Conservation (phyloP, 176 grass and related monocot genomes). For the maize (Zea mays) region Zm-B73-REFERENCE-NAM-5.0 NC_050103.1:15883001-15883500, state of each 20-base stretch:
- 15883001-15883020: constrained; percentile 82
- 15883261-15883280: constrained; percentile 15
- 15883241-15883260: constrained; percentile 15
- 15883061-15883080: constrained; percentile 1
- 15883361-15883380: constrained; percentile 83
- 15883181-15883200: constrained; percentile 89
- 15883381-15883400: constrained; percentile 70
- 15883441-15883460: constrained; percentile 64
- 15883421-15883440: constrained; percentile 93
- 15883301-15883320: background rate
- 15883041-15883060: constrained; percentile 16
- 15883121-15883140: constrained; percentile 52
- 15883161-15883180: constrained; percentile 69
- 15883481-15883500: constrained; percentile 5
- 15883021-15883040: constrained; percentile 70
- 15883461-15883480: constrained; percentile 20
- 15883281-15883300: constrained; percentile 12
- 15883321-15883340: background rate
- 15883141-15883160: constrained; percentile 94
- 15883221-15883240: constrained; percentile 52
- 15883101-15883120: constrained; percentile 19
- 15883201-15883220: constrained; percentile 99
- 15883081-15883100: background rate
- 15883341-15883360: constrained; percentile 64
- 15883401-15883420: constrained; percentile 94